Percentiles rank a stretch among this genome's conserved stretches.
phyloP scores from a whole-genome alignment of 306 rosid genomes.

The Ammopiptanthus mongolicus region DNA sequence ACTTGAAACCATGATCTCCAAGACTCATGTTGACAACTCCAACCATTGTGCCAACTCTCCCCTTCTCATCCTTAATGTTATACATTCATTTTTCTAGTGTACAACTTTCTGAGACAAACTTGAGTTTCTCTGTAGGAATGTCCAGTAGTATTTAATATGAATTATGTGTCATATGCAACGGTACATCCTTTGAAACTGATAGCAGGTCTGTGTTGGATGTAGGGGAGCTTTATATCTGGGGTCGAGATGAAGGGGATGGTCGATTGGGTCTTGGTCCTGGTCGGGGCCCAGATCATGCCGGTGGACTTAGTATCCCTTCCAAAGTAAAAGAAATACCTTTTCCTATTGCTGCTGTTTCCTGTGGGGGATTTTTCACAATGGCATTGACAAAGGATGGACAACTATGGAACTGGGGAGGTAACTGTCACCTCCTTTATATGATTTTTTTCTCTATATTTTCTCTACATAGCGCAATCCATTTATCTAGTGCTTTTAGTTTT shows the following conservation, averaged over 20 bases:
- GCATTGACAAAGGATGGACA: constrained; percentile 70
- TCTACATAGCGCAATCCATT: not conserved
- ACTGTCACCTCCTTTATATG: not conserved
- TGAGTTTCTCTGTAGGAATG: not conserved
- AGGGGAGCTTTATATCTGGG: constrained; percentile 94
- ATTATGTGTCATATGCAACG: not conserved
- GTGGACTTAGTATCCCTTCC: constrained; percentile 79
- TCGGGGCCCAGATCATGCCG: constrained; percentile 85
- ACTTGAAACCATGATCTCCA: too few species aligned
- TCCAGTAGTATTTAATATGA: not conserved
- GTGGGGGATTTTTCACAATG: constrained; percentile 91
- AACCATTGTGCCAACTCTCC: too few species aligned
- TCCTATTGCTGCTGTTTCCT: constrained; percentile 73
- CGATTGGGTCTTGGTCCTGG: constrained; percentile 94
- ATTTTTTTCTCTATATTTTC: not conserved
- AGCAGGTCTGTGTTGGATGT: constrained; percentile 14
- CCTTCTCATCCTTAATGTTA: not conserved
- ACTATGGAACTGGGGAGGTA: constrained; percentile 98
- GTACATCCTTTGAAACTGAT: constrained; percentile 11
- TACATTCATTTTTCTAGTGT: not conserved
- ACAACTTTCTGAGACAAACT: not conserved
- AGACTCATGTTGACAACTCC: too few species aligned
- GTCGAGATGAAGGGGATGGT: constrained; percentile 97
- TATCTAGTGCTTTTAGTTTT: constrained; percentile 5
- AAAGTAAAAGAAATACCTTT: constrained; percentile 66